Evolutionary conservation across 371 early-diverging fungal species (phyloP).

Genomic region (Rhizopus arrhizus): DNA sequence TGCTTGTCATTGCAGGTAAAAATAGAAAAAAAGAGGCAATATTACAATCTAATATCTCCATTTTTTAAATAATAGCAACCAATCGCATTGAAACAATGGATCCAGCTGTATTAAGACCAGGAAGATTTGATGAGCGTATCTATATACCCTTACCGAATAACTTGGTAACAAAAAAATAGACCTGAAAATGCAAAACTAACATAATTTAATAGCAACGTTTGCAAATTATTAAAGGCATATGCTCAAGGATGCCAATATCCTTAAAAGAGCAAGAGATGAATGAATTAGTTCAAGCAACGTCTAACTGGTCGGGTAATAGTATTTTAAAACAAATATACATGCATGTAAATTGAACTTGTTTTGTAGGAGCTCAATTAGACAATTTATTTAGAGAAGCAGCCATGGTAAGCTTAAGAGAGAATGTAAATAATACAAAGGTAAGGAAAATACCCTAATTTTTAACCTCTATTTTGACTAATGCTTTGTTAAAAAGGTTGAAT

Average conservation of each 20-base stretch:
- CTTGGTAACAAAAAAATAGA: conserved; percentile 28
- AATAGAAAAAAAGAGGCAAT: not conserved
- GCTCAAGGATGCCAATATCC: conserved; percentile 58
- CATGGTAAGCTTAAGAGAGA: conserved; percentile 59
- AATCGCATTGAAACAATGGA: conserved; percentile 82
- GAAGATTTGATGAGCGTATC: conserved; percentile 98
- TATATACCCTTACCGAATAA: conserved; percentile 93
- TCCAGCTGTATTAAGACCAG: conserved; percentile 96
- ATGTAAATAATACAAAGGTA: conserved; percentile 53
- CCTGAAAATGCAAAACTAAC: not conserved
- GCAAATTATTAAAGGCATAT: conserved; percentile 59
- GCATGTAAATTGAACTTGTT: not conserved
- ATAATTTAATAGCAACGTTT: conserved; percentile 50
- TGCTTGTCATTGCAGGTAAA: conserved; percentile 76
- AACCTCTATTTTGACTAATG: not conserved
- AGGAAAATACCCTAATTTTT: not conserved
- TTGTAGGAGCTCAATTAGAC: conserved; percentile 59
- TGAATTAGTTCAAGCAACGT: conserved; percentile 36
- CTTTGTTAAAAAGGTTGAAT: not conserved
- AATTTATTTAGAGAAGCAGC: conserved; percentile 68
- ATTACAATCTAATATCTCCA: not conserved
- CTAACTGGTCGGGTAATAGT: conserved; percentile 56
- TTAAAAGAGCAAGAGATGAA: conserved; percentile 38
- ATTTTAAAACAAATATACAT: not conserved
- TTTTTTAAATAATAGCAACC: conserved; percentile 45